phyloP scores from a whole-genome alignment of 1,284 basidiomycete genomes.

The Leccinum pachyderme region DNA sequence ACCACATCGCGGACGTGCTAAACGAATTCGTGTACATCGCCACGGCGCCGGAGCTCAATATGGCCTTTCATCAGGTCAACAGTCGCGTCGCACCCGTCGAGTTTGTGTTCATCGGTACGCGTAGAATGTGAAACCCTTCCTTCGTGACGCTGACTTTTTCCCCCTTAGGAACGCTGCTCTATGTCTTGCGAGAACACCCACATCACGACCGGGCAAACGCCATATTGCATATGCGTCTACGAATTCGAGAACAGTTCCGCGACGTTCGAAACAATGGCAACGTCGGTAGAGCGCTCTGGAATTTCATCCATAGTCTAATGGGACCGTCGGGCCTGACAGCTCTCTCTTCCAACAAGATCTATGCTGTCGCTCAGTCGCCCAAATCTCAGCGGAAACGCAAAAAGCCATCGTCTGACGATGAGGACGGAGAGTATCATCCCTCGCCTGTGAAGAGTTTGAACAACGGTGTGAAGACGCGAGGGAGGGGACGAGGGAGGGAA shows the following conservation, averaged over 20 bases:
- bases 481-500: conserved; percentile 23
- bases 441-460: conserved; percentile 37
- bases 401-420: conserved; percentile 37
- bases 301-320: conserved; percentile 44
- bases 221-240: conserved; percentile 50
- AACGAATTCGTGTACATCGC: conserved; percentile 56
- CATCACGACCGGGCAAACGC: conserved; percentile 48
- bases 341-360: conserved; percentile 13
- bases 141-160: neutral
- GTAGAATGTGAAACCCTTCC: neutral
- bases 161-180: conserved; percentile 55
- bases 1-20: conserved; percentile 48
- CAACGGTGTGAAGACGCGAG: conserved; percentile 38
- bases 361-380: conserved; percentile 2
- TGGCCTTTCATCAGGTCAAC: conserved; percentile 48
- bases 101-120: conserved; percentile 68
- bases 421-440: conserved; percentile 49
- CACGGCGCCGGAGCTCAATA: conserved; percentile 34
- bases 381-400: conserved; percentile 35
- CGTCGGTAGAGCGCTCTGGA: conserved; percentile 56
- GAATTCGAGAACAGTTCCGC: conserved; percentile 49
- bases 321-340: conserved; percentile 34
- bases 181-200: conserved; percentile 41
- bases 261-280: conserved; percentile 61
- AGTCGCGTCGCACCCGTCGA: conserved; percentile 69